These are phyloP conservation scores for Hanseniaspora pseudoguilliermondii DNA, from an alignment of 805 yeast species.

Conservation along the genomic window DNA sequence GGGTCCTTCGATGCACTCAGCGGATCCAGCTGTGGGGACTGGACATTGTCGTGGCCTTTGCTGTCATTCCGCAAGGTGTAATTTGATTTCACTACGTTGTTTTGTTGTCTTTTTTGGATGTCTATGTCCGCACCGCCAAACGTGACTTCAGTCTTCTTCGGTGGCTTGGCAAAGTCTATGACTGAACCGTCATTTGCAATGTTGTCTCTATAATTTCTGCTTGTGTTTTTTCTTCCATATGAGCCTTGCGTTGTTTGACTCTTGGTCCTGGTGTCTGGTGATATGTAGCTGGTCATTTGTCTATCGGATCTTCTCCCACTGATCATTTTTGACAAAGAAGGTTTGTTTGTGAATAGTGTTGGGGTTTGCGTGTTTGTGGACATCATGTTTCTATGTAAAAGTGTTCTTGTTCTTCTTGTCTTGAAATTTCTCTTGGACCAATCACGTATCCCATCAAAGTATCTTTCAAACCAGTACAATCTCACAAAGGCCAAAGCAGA, in stretches of 20 bases:
- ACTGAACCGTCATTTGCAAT: not conserved
- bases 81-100: not conserved
- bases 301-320: not conserved
- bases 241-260: slow-evolving; percentile 13
- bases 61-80: not conserved
- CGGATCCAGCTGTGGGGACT: not conserved
- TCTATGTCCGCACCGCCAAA: slow-evolving; percentile 11
- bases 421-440: slow-evolving; percentile 66
- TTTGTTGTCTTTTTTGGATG: slow-evolving; percentile 2
- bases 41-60: not conserved
- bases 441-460: slow-evolving; percentile 68
- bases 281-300: not conserved
- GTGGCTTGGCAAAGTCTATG: slow-evolving; percentile 11
- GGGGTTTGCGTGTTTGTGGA: slow-evolving; percentile 14
- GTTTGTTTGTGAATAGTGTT: not conserved
- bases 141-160: slow-evolving; percentile 4
- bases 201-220: not conserved
- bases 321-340: not conserved
- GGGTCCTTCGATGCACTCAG: not conserved
- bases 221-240: not conserved
- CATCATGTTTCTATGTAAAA: slow-evolving; percentile 23
- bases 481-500: slow-evolving; percentile 64
- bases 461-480: slow-evolving; percentile 77
- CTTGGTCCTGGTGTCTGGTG: slow-evolving; percentile 17
- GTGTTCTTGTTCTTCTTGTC: slow-evolving; percentile 55